Evolutionary conservation across 257 asterid genomes (phyloP).

Genomic region (Ophiorrhiza pumila): DNA sequence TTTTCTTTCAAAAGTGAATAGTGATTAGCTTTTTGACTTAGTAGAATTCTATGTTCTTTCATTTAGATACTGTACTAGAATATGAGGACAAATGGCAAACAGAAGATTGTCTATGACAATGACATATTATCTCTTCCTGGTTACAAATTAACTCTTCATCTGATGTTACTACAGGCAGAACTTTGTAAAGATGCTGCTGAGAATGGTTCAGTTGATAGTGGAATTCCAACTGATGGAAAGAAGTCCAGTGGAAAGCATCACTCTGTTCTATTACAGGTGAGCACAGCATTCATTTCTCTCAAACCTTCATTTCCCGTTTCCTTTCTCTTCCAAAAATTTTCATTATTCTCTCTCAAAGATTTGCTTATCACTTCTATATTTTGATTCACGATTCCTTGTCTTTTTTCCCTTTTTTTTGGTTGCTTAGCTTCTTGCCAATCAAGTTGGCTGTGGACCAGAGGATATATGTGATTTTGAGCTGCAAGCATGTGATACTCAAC

Average conservation of each 20-base stretch:
- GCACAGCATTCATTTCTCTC: background rate
- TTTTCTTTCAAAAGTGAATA: background rate
- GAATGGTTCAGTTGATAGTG: conserved; percentile 46
- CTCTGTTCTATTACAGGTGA: conserved; percentile 79
- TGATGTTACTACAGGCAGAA: conserved; percentile 52
- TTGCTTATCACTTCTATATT: background rate
- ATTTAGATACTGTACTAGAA: background rate
- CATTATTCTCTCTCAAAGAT: background rate
- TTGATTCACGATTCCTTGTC: background rate
- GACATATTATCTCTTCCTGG: background rate
- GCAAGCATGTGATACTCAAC: conserved; percentile 95
- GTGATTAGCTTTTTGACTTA: background rate
- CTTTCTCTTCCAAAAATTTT: background rate
- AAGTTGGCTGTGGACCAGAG: conserved; percentile 73
- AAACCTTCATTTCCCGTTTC: background rate
- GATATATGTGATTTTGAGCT: conserved; percentile 91
- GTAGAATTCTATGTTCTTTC: background rate
- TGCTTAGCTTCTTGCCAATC: conserved; percentile 67
- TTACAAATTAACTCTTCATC: background rate
- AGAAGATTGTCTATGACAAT: background rate
- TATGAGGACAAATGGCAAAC: background rate
- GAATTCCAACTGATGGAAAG: conserved; percentile 33
- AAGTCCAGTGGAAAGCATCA: conserved; percentile 59
- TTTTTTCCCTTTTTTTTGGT: conserved; percentile 2
- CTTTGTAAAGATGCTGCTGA: conserved; percentile 55